Conservation (phyloP, 169 alveolate genomes). For the Eimeria praecox region DNA sequence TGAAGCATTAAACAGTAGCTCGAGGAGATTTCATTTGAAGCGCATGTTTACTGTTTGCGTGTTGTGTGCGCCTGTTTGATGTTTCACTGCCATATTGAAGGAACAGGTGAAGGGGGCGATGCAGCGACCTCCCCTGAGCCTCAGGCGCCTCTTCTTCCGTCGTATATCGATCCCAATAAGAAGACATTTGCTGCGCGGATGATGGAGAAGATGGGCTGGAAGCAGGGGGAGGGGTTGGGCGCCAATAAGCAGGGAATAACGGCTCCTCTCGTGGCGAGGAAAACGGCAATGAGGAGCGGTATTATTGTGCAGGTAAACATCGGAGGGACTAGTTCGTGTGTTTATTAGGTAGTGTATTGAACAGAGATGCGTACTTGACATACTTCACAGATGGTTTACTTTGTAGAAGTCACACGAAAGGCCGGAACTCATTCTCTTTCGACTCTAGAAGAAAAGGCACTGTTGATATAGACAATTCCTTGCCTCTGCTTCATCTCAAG, state of each 20-base stretch:
- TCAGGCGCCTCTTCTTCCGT: slow-evolving; percentile 76
- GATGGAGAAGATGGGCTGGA: slow-evolving; percentile 96
- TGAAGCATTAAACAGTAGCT: not conserved
- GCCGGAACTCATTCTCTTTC: not conserved
- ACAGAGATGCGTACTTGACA: not conserved
- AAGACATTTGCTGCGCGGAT: slow-evolving; percentile 91
- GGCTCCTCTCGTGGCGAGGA: slow-evolving; percentile 91
- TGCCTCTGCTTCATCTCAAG: not conserved
- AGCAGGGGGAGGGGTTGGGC: slow-evolving; percentile 94
- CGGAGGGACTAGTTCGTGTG: not conserved
- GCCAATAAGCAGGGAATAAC: slow-evolving; percentile 92
- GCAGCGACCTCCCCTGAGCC: slow-evolving; percentile 79
- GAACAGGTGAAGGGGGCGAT: slow-evolving; percentile 61
- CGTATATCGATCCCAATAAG: slow-evolving; percentile 82
- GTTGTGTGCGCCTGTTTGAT: not conserved
- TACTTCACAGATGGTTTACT: not conserved
- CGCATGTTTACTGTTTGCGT: not conserved
- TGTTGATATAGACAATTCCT: not conserved
- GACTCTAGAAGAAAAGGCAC: not conserved
- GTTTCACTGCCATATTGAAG: not conserved
- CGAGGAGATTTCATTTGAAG: not conserved
- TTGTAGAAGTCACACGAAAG: not conserved
- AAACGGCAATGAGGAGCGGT: slow-evolving; percentile 90
- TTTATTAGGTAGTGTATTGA: not conserved
- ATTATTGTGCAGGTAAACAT: slow-evolving; percentile 88